Evolutionary conservation across 2,329 filamentous ascomycete genomes (phyloP), one percentile per base, ranked within the genome.

Genomic region (Ambrosiella xylebori): DNA sequence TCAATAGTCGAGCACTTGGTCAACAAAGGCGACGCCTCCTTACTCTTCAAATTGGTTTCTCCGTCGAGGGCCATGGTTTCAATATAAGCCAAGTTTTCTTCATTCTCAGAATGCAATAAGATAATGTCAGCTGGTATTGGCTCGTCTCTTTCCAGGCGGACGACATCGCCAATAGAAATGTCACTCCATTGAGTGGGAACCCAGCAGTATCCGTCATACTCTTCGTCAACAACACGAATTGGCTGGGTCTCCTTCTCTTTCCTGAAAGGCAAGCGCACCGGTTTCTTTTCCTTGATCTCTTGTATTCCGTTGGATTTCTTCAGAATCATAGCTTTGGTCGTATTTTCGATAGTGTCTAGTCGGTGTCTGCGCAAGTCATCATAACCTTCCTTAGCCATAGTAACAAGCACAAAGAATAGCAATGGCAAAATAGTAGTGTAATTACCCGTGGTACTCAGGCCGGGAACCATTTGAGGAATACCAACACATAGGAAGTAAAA

Each of bases 401-500:
- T 93, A 60, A 95, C 74, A 40, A 82, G 74, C 45, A 95, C 85
- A 66, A 89, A 89, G 68, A 89, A 85, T 61, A 85, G 67, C 19
- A 89, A 71, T 0, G 85, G 86, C 37, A 88, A 73, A 63, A 89
- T 82, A 1, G 85, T 89, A 3, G 85, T 89, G 64, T 80, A 88
- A 44, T 69, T 82, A 67, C 85, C 85, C 5, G 85, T 88, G 1
- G 86, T 89, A 67, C 83, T 86, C 53, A 88, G 73, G 17, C 82
- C 84, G 11, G 85, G 85, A 65, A 89, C 66, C 71, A 87, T 88
- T 69, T 95, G 88, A 54, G 91, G 76, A 61, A 94, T 82, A 49
- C 87, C 86, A 62, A 95, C 81, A 63, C 86, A 83, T 58, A 95
- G 76, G 68, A 95, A 94, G 69, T 94, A 80, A 65, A 94, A 93